Conservation (phyloP, 2,329 filamentous ascomycete genomes). For the Shiraia bambusicola region DNA sequence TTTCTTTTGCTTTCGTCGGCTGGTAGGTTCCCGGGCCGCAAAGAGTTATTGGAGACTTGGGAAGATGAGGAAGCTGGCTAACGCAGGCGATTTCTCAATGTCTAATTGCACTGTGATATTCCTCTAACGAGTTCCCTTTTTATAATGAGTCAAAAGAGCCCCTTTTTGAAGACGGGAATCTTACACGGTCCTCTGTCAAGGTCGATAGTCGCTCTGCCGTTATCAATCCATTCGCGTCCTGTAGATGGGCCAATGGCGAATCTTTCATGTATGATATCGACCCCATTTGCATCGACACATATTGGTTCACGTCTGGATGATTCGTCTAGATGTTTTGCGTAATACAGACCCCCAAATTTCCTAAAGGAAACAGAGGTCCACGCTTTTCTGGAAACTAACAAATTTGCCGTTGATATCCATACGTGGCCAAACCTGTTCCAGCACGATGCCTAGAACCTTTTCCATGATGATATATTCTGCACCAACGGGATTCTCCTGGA, state of each 20-base stretch:
- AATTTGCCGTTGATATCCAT: slow-evolving; percentile 28
- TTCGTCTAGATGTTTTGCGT: slow-evolving; percentile 30
- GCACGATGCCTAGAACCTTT: slow-evolving; percentile 29
- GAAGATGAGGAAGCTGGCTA: slow-evolving; percentile 29
- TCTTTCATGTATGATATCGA: slow-evolving; percentile 17
- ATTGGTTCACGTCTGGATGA: slow-evolving; percentile 9
- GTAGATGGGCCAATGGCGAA: slow-evolving; percentile 45
- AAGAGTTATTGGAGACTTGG: slow-evolving; percentile 35
- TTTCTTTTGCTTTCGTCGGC: slow-evolving; percentile 38
- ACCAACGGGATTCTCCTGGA: slow-evolving; percentile 28
- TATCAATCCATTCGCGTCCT: slow-evolving; percentile 36
- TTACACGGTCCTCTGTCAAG: slow-evolving; percentile 45
- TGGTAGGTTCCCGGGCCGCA: slow-evolving; percentile 44
- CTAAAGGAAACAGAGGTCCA: slow-evolving; percentile 36
- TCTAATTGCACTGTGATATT: slow-evolving; percentile 39
- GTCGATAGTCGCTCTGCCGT: slow-evolving; percentile 30
- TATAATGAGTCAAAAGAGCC: slow-evolving; percentile 15
- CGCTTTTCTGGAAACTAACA: slow-evolving; percentile 29
- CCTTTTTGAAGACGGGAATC: slow-evolving; percentile 11
- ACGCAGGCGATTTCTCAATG: slow-evolving; percentile 38
- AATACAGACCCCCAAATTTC: slow-evolving; percentile 33
- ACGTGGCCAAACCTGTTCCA: slow-evolving; percentile 32
- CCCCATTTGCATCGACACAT: slow-evolving; percentile 21
- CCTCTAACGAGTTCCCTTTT: slow-evolving; percentile 32
- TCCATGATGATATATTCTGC: slow-evolving; percentile 41